These are phyloP conservation scores for Murraya paniculata DNA, from an alignment of 345 rosid species.

Conservation along the genomic window DNA sequence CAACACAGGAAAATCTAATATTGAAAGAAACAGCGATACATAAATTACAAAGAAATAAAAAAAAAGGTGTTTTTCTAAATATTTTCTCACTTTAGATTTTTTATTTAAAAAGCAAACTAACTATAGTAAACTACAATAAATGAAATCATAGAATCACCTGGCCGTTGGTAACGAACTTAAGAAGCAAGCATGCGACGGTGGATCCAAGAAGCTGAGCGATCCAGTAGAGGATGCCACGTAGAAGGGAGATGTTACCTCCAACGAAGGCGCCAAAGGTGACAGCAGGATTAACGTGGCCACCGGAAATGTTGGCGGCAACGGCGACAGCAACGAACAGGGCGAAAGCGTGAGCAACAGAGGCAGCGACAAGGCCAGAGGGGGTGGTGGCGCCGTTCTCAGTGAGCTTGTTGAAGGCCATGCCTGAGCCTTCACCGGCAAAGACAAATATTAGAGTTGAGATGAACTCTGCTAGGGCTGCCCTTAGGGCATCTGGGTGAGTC, in stretches of 20 bases:
- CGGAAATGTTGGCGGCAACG: conserved; percentile 82
- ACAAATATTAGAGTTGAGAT: conserved; percentile 79
- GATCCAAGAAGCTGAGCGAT: conserved; percentile 90
- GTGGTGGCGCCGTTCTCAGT: conserved; percentile 63
- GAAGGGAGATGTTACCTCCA: conserved; percentile 83
- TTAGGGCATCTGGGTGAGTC: conserved; percentile 62
- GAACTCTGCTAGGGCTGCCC: conserved; percentile 87
- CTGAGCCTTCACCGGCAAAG: conserved; percentile 89
- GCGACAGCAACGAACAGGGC: conserved; percentile 79
- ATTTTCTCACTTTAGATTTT: not conserved
- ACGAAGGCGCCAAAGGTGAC: conserved; percentile 86
- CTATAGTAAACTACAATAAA: not conserved
- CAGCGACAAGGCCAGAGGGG: conserved; percentile 79
- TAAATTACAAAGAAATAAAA: too few species aligned
- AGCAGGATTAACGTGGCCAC: conserved; percentile 93
- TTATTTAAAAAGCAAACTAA: not conserved
- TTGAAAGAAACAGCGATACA: too few species aligned
- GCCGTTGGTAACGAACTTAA: conserved; percentile 70
- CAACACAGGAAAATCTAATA: too few species aligned
- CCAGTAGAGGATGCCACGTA: conserved; percentile 89
- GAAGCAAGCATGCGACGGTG: conserved; percentile 73
- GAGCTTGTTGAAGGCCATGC: conserved; percentile 90
- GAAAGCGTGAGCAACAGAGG: conserved; percentile 75
- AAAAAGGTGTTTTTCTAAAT: too few species aligned
- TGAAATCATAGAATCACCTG: conserved; percentile 47